Evolutionary conservation across 176 grass and related monocot genomes (phyloP), one percentile per base, ranked within the genome.

Genomic region (Carex kokanica): DNA sequence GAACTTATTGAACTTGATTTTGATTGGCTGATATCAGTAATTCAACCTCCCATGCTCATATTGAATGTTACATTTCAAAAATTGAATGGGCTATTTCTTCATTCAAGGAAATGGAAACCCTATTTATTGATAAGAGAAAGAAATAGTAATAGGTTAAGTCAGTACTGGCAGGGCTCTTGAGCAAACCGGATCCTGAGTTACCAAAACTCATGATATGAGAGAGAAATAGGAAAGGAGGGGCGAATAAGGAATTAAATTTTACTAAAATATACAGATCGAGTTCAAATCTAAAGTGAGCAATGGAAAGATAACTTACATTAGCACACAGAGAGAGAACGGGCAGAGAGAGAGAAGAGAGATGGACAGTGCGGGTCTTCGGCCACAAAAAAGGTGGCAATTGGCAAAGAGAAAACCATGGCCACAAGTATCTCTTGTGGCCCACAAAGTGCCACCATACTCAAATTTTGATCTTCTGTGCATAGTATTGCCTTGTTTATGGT

Each of bases 391-490:
- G n/a, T 21, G 21, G 59, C 13, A 81, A 8, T 15, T 58, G 43
- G 59, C 45, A 3, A 13, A 61, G 34, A 45, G 34, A 45, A 40
- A 81, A 45, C 24, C 59, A 62, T 49, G 60, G 79, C 79, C 79
- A 81, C 79, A 61, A 24, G 29, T 81, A 60, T 64, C 57, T 29
- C 34, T 51, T 62, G 78, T 81, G 79, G 79, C 60, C 31, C 79
- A 34, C 13, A 2, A 24, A 24, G 59, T 16, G 58, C 54, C 79
- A 81, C 58, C 79, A 81, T 41, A 65, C 27, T 40, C 25, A 61
- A n/a, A 4, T 59, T 1, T 60, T 60, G 55, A 61, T 80, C 78
- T 60, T 4, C 8, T 80, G 16, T 64, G 43, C 11, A 21, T 61
- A 61, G 8, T 67, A 17, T 67, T 5, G 25, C 7, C 5, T 7